Base-by-base conservation (phyloP, 495 filamentous ascomycete genomes). In the Penicillium mononematosum region DNA sequence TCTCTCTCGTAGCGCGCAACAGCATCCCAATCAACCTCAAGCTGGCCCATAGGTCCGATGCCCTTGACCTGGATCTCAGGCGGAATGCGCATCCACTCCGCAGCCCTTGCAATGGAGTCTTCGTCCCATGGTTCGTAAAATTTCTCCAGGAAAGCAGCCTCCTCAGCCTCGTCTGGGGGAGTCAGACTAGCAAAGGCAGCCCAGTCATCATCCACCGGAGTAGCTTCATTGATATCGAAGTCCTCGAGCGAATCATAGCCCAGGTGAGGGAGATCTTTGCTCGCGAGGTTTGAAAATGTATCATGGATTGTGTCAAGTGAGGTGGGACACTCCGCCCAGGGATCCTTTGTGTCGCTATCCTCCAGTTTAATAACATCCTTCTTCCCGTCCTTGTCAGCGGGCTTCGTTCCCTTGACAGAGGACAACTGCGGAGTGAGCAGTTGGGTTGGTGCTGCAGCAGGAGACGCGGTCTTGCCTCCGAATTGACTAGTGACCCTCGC, bases 141-240 rank as follows among this genome's bases (percentile, higher is more conserved):
- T 4, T 63, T 64, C 17, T 36, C 45, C 49, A 58, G 32, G 22
- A 49, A 25, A 31, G 52, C 49, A 16, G 50, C 53, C 20, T 56
- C 53, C 22, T 64, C 59, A 36, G 42, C 39, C n/a, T 63, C 50
- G 31, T 53, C 48, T 22, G 20, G 62, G 50, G 74, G 74, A 6
- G 74, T 77, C 50, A 72, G 60, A 7, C 70, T 77, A 50, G 66
- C 65, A 14, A 73, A 25, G 8, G 60, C 67, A 25, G 63, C 62
- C 50, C 76, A 75, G 10, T 70, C 59, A 3, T 75, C 76, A 3
- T 75, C 76, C 48, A 76, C 76, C 8, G 76, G 76, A 0, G 76
- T 78, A 31, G 74, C 68, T 47, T 76, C 68, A 17, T 73, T 57
- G 45, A 79, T 75, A 58, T 78, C 52, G 47, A 78, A 77, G 46